phyloP scores from a whole-genome alignment of 306 rosid species.

The Ziziphus jujuba region DNA sequence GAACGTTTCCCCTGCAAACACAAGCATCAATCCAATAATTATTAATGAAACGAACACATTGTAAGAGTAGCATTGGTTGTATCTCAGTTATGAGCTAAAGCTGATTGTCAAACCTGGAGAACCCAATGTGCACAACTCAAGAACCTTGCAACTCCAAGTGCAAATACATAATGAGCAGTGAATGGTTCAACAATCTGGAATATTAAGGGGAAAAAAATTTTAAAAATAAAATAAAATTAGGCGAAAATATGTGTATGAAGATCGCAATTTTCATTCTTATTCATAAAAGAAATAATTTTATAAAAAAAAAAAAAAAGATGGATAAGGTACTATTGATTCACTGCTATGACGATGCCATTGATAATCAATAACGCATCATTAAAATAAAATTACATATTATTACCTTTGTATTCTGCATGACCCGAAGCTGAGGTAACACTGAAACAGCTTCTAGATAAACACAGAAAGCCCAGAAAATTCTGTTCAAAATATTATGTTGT shows the following conservation, averaged over 20 bases:
- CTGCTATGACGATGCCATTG: neutral
- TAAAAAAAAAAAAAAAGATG: too few relatives aligned
- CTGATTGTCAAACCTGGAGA: conserved; percentile 55
- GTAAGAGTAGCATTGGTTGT: too few relatives aligned
- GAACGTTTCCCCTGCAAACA: too few relatives aligned
- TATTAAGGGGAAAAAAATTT: conserved; percentile 5
- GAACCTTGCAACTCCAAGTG: conserved; percentile 81
- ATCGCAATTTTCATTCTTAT: neutral
- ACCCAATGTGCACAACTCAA: conserved; percentile 89
- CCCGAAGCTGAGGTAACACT: conserved; percentile 71
- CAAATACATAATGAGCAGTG: conserved; percentile 80
- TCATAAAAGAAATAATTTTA: too few relatives aligned
- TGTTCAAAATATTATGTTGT: conserved; percentile 47
- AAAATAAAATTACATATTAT: neutral
- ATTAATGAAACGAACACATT: too few relatives aligned
- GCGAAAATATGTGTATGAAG: neutral
- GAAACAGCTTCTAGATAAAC: conserved; percentile 89
- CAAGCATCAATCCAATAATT: too few relatives aligned
- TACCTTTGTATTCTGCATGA: conserved; percentile 82
- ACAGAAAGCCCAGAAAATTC: conserved; percentile 72
- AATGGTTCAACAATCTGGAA: conserved; percentile 79
- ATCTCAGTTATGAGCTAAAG: neutral
- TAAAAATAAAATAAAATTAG: too few relatives aligned
- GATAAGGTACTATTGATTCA: neutral
- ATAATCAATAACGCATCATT: neutral